Evolutionary conservation across 139 green algal genomes (phyloP).

Genomic region (Chlorella ohadii): DNA sequence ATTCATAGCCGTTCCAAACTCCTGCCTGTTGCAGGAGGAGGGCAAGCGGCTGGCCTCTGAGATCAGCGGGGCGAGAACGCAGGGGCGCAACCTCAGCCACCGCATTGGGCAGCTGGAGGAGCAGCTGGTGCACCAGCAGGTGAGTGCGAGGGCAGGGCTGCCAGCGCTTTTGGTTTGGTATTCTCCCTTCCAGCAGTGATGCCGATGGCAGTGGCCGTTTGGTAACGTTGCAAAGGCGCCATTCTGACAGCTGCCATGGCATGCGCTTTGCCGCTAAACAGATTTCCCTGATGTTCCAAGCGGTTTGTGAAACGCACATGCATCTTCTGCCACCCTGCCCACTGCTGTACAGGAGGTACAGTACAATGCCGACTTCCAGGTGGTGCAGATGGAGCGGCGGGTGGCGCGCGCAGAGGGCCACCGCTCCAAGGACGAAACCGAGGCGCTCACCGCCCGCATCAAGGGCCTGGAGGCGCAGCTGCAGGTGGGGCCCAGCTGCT

Average conservation of each 20-base stretch:
- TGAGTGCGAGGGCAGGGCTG: neutral
- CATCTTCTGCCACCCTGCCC: too few species aligned
- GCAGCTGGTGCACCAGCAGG: slow-evolving; percentile 72
- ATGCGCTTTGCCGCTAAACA: too few species aligned
- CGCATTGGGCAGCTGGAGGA: slow-evolving; percentile 32
- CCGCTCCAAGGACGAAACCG: slow-evolving; percentile 83
- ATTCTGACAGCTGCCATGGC: too few species aligned
- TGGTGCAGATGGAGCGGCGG: slow-evolving; percentile 85
- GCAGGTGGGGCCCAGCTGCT: neutral
- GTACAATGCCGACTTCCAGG: slow-evolving; percentile 87
- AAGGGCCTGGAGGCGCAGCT: slow-evolving; percentile 65
- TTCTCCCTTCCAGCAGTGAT: too few species aligned
- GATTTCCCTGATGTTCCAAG: too few species aligned
- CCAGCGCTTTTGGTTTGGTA: too few species aligned
- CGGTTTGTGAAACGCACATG: too few species aligned
- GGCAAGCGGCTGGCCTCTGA: neutral
- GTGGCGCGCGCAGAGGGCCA: slow-evolving; percentile 78
- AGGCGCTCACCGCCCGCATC: slow-evolving; percentile 74
- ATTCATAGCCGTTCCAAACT: too few species aligned
- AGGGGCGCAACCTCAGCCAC: slow-evolving; percentile 32
- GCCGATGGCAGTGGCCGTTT: too few species aligned
- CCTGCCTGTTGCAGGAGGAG: too few species aligned
- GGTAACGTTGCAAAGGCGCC: too few species aligned
- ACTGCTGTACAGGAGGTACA: slow-evolving; percentile 73
- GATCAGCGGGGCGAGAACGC: slow-evolving; percentile 16